A percentile compares a stretch with the other conserved stretches of the same genome.
Evolutionary conservation across 1,284 basidiomycete species (phyloP).

Genomic region (Ceratobasidium sp.): DNA sequence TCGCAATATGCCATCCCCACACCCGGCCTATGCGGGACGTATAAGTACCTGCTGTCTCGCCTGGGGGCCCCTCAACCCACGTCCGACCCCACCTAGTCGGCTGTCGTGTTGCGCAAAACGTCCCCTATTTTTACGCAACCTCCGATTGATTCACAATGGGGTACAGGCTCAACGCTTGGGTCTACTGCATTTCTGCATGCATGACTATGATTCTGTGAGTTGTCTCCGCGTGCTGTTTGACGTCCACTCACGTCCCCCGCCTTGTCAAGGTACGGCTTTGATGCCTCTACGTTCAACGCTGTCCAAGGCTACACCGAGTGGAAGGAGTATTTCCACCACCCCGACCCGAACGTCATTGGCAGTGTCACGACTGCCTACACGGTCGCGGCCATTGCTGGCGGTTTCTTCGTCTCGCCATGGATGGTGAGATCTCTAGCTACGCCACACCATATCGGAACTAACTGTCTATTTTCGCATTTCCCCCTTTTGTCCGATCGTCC

Average conservation of each 20-base stretch:
- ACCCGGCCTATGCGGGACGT: not conserved
- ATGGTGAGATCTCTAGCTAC: conserved; percentile 17
- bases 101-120: conserved; percentile 25
- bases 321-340: conserved; percentile 40
- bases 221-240: not conserved
- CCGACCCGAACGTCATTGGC: conserved; percentile 35
- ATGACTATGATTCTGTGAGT: conserved; percentile 42
- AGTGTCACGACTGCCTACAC: conserved; percentile 37
- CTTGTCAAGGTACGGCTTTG: conserved; percentile 34
- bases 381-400: conserved; percentile 35
- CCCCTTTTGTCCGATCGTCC: conserved; percentile 10
- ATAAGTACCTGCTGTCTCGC: conserved; percentile 34
- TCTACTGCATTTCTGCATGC: conserved; percentile 40
- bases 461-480: not conserved
- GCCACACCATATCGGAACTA: not conserved
- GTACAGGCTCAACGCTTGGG: conserved; percentile 36
- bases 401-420: conserved; percentile 41
- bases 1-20: conserved; percentile 24
- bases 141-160: conserved; percentile 25
- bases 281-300: conserved; percentile 41
- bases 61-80: conserved; percentile 28
- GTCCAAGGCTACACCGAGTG: conserved; percentile 39
- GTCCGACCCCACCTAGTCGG: conserved; percentile 21
- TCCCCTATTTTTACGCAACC: conserved; percentile 11
- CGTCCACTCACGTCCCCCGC: not conserved